phyloP scores from a whole-genome alignment of 805 yeast species.

The Candida ficus region DNA sequence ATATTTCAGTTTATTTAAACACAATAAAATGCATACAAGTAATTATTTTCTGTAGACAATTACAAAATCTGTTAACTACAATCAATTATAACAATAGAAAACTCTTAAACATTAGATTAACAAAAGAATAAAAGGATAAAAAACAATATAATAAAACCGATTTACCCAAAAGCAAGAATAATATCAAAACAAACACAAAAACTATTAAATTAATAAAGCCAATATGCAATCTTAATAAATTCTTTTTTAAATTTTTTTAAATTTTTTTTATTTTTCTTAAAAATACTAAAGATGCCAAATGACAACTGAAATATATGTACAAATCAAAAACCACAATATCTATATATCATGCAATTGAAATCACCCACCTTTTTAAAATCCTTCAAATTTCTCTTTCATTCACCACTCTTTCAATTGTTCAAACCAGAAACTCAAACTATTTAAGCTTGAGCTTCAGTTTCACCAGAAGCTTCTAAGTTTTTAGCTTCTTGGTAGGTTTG shows the following conservation, averaged over 20 bases:
- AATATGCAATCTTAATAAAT: too few relatives aligned
- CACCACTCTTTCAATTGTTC: constrained; percentile 1
- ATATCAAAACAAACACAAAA: constrained; percentile 3
- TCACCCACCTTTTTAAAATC: background rate
- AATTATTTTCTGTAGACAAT: background rate
- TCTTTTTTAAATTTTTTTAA: too few relatives aligned
- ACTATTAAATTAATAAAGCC: too few relatives aligned
- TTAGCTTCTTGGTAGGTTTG: constrained; percentile 91
- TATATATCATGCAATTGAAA: background rate
- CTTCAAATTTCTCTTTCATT: background rate
- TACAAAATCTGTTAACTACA: too few relatives aligned
- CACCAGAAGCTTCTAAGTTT: constrained; percentile 29
- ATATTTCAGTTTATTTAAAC: background rate
- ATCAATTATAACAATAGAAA: constrained; percentile 5
- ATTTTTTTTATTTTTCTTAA: too few relatives aligned
- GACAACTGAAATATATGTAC: too few relatives aligned
- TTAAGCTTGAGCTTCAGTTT: constrained; percentile 12
- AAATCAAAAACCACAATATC: too few relatives aligned
- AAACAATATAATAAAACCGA: constrained; percentile 3
- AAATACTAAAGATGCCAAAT: too few relatives aligned
- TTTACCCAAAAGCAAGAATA: constrained; percentile 2
- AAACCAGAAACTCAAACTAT: constrained; percentile 1
- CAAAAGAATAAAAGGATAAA: constrained; percentile 6
- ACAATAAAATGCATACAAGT: background rate
- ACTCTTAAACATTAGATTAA: constrained; percentile 7